Evolutionary conservation across 305 asterid species (phyloP), one percentile per base, ranked within the genome.

Genomic region (Fraxinus dipetala): DNA sequence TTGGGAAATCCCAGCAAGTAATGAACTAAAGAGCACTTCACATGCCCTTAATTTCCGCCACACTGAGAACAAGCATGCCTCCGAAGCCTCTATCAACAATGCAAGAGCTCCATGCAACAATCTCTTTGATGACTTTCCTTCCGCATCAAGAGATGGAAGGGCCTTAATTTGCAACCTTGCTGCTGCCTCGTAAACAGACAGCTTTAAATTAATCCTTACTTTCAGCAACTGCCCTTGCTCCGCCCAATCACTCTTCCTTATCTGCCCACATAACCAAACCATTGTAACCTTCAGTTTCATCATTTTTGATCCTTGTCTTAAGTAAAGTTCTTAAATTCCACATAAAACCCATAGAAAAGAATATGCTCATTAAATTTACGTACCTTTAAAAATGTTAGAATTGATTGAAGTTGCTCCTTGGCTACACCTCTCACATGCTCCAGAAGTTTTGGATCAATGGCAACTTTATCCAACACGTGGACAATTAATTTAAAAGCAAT

Each of bases 21-120:
- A 91, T 79, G 97, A 89, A 89, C 89, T 86, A 86, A 96, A 95
- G 67, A 96, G 95, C 84, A 95, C 98, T 88, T 96, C 99, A 79
- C 99, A 96, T 18, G 95, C 90, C 89, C 97, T 93, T 92, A 92
- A 81, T 85, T 92, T 96, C 78, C 98, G 87, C 98, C 99, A 96
- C 56, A 91, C 93, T 10, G 95, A 96, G 79, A 79, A 85, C 84
- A 94, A 84, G 85, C 99, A 96, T 78, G 97, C 95, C 88, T 93
- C 98, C 1, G 98, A 98, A 67, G 95, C 93, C 85, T 93, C 97
- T 82, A 93, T 89, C 90, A 96, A 87, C 85, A 91, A 86, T 75
- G 93, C 97, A 83, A 96, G 94, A 83, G 97, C 92, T 83, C 93
- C 94, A 87, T 95, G 98, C 92, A 96, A 88, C 89, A 96, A 86